Evolutionary conservation across 257 asterid genomes (phyloP), one percentile per base, ranked within the genome.

Genomic region (Rehmannia glutinosa): DNA sequence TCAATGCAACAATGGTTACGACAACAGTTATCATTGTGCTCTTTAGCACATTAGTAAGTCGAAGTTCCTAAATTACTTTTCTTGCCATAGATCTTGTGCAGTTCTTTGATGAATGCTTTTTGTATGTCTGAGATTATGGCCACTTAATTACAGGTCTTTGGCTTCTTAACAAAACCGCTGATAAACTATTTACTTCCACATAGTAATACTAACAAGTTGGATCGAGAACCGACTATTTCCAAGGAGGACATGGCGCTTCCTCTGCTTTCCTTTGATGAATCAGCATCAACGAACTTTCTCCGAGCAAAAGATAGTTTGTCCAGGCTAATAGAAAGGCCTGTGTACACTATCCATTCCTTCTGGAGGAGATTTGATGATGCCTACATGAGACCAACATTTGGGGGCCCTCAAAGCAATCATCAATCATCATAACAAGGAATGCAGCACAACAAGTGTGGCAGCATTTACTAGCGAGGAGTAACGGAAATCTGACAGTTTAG

Each of bases 301-400:
- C 84, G 92, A 0, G 97, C 92, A 3, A 88, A 85, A 56, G 92
- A 90, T 38, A 71, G 91, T 64, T 67, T 93, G 77, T 75, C 95
- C 7, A 85, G 82, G 97, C 79, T 93, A 7, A 83, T 90, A 17
- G 95, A 88, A 24, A 85, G 96, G 68, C 97, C 99, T 0, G 95
- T 85, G 2, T 80, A 78, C 64, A 93, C 97, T 0, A 82, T 90
- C 2, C 97, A 88, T 73, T 81, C 89, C 60, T 85, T 88, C 50
- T 93, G 97, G 97, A 74, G 95, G 69, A 85, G 84, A 78, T 90
- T 93, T 15, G 99, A 93, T 47, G 81, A 93, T 64, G 79, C 84
- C 3, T 86, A 88, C 75, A 93, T 93, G 99, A 85, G 96, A 64
- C 99, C 99, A 0, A 39, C 81, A 25, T 93, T 93, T 61, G 96